These are phyloP conservation scores for Fusarium duplospermum DNA, from an alignment of 2,329 filamentous ascomycete genomes.

Conservation along the genomic window DNA sequence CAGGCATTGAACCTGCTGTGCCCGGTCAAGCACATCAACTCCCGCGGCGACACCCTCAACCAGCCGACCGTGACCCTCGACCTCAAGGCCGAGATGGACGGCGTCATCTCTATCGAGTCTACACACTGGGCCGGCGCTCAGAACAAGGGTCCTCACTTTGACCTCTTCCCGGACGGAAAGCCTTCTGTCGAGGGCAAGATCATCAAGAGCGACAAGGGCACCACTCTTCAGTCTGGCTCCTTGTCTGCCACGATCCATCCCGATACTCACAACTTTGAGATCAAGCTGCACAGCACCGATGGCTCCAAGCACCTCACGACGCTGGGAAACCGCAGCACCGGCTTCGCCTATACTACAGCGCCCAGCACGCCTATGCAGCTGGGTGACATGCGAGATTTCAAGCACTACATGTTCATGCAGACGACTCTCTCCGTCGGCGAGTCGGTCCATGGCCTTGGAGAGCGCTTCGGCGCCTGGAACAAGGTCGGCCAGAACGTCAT, in stretches of 20 bases:
- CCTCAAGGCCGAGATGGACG: constrained; percentile 52
- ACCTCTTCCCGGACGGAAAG: constrained; percentile 52
- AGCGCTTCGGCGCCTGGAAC: constrained; percentile 81
- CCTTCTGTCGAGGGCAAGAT: constrained; percentile 45
- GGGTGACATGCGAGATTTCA: constrained; percentile 55
- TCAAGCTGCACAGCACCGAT: constrained; percentile 53
- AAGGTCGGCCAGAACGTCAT: constrained; percentile 78
- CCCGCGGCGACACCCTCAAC: constrained; percentile 67
- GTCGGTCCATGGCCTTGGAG: constrained; percentile 78
- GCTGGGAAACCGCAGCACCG: constrained; percentile 54
- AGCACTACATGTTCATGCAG: constrained; percentile 69
- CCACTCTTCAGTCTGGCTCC: constrained; percentile 51
- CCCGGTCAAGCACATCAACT: constrained; percentile 64
- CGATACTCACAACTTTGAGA: constrained; percentile 52
- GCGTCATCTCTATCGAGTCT: constrained; percentile 54
- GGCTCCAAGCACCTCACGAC: constrained; percentile 52
- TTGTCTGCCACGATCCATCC: constrained; percentile 52
- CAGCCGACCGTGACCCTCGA: constrained; percentile 62
- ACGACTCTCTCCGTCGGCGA: constrained; percentile 69
- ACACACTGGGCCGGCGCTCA: constrained; percentile 55
- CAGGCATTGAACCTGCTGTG: constrained; percentile 66
- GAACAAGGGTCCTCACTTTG: constrained; percentile 53
- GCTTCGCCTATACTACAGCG: constrained; percentile 51
- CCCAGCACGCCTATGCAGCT: constrained; percentile 50
- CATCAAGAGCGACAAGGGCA: constrained; percentile 48